Base-by-base conservation (phyloP, 192 early-diverging fungal species). In the Coemansia sp. region DNA sequence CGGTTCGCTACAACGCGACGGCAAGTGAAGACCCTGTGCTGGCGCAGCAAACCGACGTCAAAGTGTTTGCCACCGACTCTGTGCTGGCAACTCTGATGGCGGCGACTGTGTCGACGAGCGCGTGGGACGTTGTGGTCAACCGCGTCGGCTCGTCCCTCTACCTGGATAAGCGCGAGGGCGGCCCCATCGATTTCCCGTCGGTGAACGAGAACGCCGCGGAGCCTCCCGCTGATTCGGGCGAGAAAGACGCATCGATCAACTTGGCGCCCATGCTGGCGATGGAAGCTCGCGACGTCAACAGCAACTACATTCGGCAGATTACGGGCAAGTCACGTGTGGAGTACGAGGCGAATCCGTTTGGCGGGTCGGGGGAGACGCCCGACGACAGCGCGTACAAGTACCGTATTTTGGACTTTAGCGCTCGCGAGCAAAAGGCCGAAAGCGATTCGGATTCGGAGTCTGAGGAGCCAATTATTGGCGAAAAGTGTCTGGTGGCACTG, bases 201-300 rank as follows among this genome's bases (percentile, higher is more conserved):
- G 97, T 99, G 40, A 97, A 99, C 73, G 97, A 99, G 76, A 98
- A 97, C 82, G 92, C 95, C 9, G 76, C 76, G 7, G 92, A 95
- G 60, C 93, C 93, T 14, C 96, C 97, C 18, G 82, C 90, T 21
- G 97, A 99, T 60, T 73, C 79, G n/a, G 63, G 64, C 17, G 96
- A 97, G 37, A 94, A 93, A 83, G 93, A 94, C 28, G 56, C 25
- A 0, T 55, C 68, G 9, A 87, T 94, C 73, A 99, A 99, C 85
- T 87, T 89, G 6, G 92, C 94, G 54, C 75, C 84, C 56, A 86
- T 87, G 44, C 85, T 99, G 53, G 88, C 94, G 15, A 66, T 80
- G 44, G 97, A 99, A 80, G 92, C 95, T 2, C 94, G 94, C 26
- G 81, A 87, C 50, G 87, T 94, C 70, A 89, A 92, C 74, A 86